Evolutionary conservation across 139 green algal species (phyloP).

Genomic region (Yamagishiella unicocca): DNA sequence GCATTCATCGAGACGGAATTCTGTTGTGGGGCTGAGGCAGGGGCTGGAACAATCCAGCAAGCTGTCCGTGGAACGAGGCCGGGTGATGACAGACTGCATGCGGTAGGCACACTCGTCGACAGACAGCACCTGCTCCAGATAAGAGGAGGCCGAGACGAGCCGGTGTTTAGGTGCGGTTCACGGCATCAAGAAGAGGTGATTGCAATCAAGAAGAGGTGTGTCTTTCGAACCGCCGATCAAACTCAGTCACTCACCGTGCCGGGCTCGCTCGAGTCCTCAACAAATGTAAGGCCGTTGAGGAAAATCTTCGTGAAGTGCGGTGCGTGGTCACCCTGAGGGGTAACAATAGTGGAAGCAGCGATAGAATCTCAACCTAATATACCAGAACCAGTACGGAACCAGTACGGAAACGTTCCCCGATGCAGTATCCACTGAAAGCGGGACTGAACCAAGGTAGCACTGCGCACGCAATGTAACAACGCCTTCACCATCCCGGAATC

Average conservation of each 20-base stretch:
- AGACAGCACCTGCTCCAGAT: conserved; percentile 2
- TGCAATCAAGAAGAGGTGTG: no score
- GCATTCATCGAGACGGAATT: no score
- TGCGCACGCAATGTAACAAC: no score
- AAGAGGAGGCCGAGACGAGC: no score
- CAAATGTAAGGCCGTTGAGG: conserved; percentile 22
- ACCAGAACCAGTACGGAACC: not conserved
- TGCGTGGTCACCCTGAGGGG: not conserved
- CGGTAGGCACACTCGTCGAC: conserved; percentile 15
- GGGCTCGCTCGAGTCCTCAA: not conserved
- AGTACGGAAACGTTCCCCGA: not conserved
- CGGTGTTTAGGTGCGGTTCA: no score
- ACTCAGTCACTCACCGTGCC: conserved; percentile 20
- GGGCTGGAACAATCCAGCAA: no score
- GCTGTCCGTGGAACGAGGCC: not conserved
- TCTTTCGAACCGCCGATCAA: no score
- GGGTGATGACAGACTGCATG: not conserved
- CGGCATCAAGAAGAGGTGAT: no score
- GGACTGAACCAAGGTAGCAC: no score
- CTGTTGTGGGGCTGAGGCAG: no score
- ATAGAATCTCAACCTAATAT: not conserved
- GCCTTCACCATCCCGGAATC: no score
- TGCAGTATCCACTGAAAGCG: no score
- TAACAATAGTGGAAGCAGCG: not conserved
- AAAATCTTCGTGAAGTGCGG: conserved; percentile 27